Conservation (phyloP, 805 yeast genomes). For the Zygosaccharomyces bisporus region DNA sequence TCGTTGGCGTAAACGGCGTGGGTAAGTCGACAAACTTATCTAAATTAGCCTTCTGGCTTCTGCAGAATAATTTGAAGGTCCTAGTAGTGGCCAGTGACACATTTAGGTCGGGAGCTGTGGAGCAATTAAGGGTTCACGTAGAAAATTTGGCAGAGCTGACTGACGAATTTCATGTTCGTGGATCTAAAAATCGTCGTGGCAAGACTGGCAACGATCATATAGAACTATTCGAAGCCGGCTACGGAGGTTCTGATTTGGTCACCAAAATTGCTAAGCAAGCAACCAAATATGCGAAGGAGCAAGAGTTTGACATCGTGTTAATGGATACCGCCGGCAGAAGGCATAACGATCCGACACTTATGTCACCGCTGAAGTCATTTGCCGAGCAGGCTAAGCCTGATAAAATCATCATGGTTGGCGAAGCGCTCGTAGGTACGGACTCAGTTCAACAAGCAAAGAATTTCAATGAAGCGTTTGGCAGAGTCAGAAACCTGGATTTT, state of each 20-base stretch:
- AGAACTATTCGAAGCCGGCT: constrained; percentile 89
- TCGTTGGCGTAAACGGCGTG: constrained; percentile 97
- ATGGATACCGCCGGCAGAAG: constrained; percentile 98
- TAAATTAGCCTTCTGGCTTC: constrained; percentile 89
- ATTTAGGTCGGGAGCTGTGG: constrained; percentile 98
- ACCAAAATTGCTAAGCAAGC: constrained; percentile 92
- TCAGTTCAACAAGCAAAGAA: constrained; percentile 93
- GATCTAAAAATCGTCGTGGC: constrained; percentile 37
- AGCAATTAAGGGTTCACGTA: constrained; percentile 91
- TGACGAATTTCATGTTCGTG: constrained; percentile 40
- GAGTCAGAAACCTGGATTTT: constrained; percentile 73
- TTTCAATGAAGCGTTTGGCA: constrained; percentile 91
- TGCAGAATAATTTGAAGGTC: constrained; percentile 83
- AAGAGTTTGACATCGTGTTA: constrained; percentile 76
- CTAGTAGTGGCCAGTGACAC: constrained; percentile 97
- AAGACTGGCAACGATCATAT: constrained; percentile 42
- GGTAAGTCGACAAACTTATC: constrained; percentile 96
- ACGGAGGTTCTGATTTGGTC: constrained; percentile 93
- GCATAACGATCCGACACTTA: constrained; percentile 87
- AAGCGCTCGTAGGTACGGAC: constrained; percentile 95
- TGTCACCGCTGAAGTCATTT: constrained; percentile 93
- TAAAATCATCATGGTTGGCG: constrained; percentile 97
- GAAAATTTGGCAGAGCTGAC: constrained; percentile 71
- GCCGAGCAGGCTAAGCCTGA: constrained; percentile 95
- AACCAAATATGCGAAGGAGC: constrained; percentile 66